Evolutionary conservation across 495 filamentous ascomycete genomes (phyloP).

Genomic region (Cercophora newfieldiana): DNA sequence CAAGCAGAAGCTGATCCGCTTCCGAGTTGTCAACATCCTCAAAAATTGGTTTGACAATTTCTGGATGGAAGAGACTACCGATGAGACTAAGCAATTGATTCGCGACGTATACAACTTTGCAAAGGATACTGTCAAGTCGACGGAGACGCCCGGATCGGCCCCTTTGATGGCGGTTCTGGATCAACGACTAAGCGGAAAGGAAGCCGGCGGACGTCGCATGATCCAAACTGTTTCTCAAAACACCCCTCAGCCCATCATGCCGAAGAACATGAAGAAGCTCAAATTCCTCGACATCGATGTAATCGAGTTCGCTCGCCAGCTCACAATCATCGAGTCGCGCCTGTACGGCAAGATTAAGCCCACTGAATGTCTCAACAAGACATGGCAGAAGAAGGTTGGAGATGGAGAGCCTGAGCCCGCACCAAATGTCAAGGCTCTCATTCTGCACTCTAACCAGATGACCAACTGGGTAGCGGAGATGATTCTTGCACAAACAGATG

Average conservation of each 20-base stretch:
- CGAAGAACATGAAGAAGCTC: conserved; percentile 99
- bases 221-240: conserved; percentile 79
- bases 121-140: conserved; percentile 85
- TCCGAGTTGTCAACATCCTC: conserved; percentile 94
- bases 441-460: conserved; percentile 95
- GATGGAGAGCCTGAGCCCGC: conserved; percentile 86
- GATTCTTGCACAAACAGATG: conserved; percentile 91
- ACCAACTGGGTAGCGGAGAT: conserved; percentile 99
- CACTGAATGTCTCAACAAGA: conserved; percentile 95
- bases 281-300: conserved; percentile 98
- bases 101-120: conserved; percentile 88
- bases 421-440: conserved; percentile 90
- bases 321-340: conserved; percentile 94
- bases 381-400: conserved; percentile 90
- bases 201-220: conserved; percentile 80
- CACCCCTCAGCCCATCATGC: conserved; percentile 84
- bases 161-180: conserved; percentile 82
- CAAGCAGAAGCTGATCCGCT: conserved; percentile 93
- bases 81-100: conserved; percentile 79
- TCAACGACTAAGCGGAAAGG: conserved; percentile 81
- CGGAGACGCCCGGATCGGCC: conserved; percentile 82
- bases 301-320: conserved; percentile 90
- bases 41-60: conserved; percentile 98
- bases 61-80: conserved; percentile 94
- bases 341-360: conserved; percentile 94